These are phyloP conservation scores for Lepiota venenata DNA, from an alignment of 768 basidiomycete species.

Conservation along the genomic window DNA sequence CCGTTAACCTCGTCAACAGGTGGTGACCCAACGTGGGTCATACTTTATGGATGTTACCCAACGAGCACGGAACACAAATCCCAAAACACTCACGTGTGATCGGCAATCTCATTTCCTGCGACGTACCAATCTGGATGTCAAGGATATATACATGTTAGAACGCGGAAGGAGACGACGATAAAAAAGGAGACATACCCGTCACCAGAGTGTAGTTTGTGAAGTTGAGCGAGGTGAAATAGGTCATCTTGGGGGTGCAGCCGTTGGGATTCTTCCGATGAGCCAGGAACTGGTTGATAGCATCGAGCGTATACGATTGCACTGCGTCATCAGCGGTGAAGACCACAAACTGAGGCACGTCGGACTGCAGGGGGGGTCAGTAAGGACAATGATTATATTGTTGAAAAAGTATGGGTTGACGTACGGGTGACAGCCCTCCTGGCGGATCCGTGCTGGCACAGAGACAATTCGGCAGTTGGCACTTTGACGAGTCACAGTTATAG, in stretches of 20 bases:
- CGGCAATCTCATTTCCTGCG: conserved; percentile 80
- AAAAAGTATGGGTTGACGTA: conserved; percentile 30
- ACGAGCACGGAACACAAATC: conserved; percentile 4
- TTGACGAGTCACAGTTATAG: conserved; percentile 64
- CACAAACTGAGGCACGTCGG: conserved; percentile 58
- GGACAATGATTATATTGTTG: neutral
- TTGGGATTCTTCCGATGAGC: conserved; percentile 75
- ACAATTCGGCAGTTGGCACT: conserved; percentile 68
- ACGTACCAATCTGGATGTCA: conserved; percentile 63
- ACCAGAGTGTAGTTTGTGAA: conserved; percentile 79
- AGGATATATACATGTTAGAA: conserved; percentile 3
- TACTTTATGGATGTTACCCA: conserved; percentile 34
- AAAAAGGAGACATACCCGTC: conserved; percentile 33
- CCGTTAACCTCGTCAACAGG: conserved; percentile 68
- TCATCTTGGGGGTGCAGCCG: conserved; percentile 72
- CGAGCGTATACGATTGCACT: conserved; percentile 71
- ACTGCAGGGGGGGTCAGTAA: neutral
- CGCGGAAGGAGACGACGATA: neutral
- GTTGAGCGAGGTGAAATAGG: conserved; percentile 67
- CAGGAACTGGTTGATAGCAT: conserved; percentile 72
- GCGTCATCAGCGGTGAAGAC: conserved; percentile 80
- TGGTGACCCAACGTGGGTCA: conserved; percentile 73
- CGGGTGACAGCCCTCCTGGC: conserved; percentile 66
- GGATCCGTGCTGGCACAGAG: conserved; percentile 71
- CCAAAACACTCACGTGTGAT: conserved; percentile 56